These are phyloP conservation scores for Talaromyces liani DNA, from an alignment of 495 filamentous ascomycete species.

Conservation along the genomic window DNA sequence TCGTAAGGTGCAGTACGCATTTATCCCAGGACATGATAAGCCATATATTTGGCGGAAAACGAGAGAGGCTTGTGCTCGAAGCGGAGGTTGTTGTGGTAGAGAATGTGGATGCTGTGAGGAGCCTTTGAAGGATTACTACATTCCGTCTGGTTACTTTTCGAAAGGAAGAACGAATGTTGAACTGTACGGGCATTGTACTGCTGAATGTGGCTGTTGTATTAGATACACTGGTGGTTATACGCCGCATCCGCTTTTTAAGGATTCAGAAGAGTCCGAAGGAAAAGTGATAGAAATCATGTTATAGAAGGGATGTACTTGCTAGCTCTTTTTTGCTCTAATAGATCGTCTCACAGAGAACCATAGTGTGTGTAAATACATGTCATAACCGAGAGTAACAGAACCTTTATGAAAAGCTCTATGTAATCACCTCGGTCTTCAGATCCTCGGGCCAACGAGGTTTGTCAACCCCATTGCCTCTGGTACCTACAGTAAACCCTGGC, in stretches of 20 bases:
- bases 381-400: background rate
- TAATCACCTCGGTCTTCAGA: background rate
- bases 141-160: background rate
- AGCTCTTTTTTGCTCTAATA: background rate
- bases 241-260: background rate
- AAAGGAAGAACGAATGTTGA: conserved; percentile 3
- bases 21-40: conserved; percentile 6
- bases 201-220: conserved; percentile 8
- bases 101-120: conserved; percentile 6
- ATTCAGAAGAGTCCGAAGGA: background rate
- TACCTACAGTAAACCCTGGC: background rate
- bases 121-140: conserved; percentile 1
- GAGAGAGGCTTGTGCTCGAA: conserved; percentile 7
- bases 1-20: conserved; percentile 2
- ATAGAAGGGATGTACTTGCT: background rate
- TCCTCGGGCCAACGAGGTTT: background rate
- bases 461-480: background rate
- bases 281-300: background rate
- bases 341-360: too few relatives aligned
- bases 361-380: too few relatives aligned
- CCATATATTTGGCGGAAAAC: conserved; percentile 7
- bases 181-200: conserved; percentile 7
- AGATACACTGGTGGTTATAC: background rate
- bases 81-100: background rate
- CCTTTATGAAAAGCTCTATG: background rate